Evolutionary conservation across 768 basidiomycete genomes (phyloP).

Genomic region (Mycena belliarum): DNA sequence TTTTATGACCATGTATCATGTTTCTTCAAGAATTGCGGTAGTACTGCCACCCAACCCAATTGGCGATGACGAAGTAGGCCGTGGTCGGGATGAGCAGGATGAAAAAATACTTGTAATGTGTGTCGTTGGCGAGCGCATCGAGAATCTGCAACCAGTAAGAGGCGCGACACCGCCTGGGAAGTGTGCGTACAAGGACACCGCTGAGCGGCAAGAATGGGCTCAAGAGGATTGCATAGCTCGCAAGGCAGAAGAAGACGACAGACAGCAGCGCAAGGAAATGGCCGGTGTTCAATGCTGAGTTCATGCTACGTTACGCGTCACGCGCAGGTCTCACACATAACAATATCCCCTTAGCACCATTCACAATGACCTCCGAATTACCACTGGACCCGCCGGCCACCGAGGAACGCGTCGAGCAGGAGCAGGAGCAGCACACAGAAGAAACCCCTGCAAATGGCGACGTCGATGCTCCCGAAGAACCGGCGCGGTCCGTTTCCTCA

Average conservation of each 20-base stretch:
- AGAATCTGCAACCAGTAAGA: slow-evolving; percentile 48
- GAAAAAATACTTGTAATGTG: slow-evolving; percentile 88
- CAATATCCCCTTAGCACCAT: too few relatives aligned
- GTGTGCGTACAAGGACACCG: slow-evolving; percentile 47
- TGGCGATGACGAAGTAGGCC: slow-evolving; percentile 91
- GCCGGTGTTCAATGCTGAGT: slow-evolving; percentile 35
- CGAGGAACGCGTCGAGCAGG: slow-evolving; percentile 1
- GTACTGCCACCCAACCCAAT: slow-evolving; percentile 99
- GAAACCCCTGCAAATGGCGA: neutral
- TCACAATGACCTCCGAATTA: slow-evolving; percentile 10
- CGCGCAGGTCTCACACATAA: too few relatives aligned
- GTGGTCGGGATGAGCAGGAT: slow-evolving; percentile 79
- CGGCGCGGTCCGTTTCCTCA: slow-evolving; percentile 33
- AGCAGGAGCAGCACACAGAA: neutral
- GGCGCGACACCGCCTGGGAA: neutral
- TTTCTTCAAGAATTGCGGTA: slow-evolving; percentile 77
- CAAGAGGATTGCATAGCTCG: slow-evolving; percentile 51
- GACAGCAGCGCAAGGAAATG: slow-evolving; percentile 50
- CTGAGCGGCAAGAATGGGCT: slow-evolving; percentile 62
- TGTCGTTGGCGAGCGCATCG: slow-evolving; percentile 66
- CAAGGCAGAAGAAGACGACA: slow-evolving; percentile 47
- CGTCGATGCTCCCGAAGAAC: neutral
- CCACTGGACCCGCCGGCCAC: neutral
- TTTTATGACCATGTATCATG: slow-evolving; percentile 8
- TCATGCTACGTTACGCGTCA: neutral